Evolutionary conservation across 176 grass and related monocot species (phyloP).

Genomic region (Guadua angustifolia): DNA sequence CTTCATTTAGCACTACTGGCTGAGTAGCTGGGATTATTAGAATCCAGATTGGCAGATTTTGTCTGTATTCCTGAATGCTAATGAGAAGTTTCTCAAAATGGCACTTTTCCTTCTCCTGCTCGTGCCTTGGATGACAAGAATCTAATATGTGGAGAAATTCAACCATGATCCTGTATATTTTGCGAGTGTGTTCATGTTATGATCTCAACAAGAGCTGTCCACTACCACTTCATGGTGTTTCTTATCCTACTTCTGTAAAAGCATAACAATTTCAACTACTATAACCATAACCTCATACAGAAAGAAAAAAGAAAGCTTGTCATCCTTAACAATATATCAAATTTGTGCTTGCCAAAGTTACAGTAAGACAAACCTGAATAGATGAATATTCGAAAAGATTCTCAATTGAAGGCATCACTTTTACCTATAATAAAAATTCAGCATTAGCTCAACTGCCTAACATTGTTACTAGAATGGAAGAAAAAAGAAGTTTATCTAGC

Average conservation of each 20-base stretch:
- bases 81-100: neutral
- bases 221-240: neutral
- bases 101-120: neutral
- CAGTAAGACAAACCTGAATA: slow-evolving; percentile 69
- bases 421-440: slow-evolving; percentile 57
- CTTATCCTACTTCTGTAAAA: slow-evolving; percentile 15
- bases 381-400: slow-evolving; percentile 65
- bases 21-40: neutral
- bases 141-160: neutral
- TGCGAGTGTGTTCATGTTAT: neutral
- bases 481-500: slow-evolving; percentile 3
- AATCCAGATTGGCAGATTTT: slow-evolving; percentile 10
- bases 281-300: neutral
- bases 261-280: neutral
- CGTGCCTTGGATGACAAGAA: neutral
- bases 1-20: neutral
- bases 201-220: neutral
- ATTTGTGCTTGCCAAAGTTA: slow-evolving; percentile 26
- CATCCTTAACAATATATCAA: slow-evolving; percentile 21
- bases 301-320: neutral
- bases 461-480: slow-evolving; percentile 18
- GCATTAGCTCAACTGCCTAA: neutral
- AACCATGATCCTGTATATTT: neutral
- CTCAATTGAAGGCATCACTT: slow-evolving; percentile 71
- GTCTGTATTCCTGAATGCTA: neutral